Evolutionary conservation across 106 monocot genomes (phyloP).

Genomic region (Xerophyta viscosa): DNA sequence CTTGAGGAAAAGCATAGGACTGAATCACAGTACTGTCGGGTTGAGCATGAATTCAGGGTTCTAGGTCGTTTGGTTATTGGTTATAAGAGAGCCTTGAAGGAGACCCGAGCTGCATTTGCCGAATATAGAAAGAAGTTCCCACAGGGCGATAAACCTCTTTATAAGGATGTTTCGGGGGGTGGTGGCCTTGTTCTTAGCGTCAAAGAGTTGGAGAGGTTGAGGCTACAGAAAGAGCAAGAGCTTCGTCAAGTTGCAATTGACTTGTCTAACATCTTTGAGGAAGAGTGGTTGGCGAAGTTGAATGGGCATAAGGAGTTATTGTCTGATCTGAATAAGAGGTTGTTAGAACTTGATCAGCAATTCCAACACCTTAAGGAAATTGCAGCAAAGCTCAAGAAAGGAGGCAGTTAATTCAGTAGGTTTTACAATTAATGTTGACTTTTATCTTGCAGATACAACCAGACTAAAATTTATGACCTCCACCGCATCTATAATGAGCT

Average conservation of each 20-base stretch:
- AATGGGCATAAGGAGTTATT: conserved; percentile 16
- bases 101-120: conserved; percentile 43
- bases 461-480: not conserved
- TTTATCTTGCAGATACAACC: too few species aligned
- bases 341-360: conserved; percentile 19
- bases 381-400: conserved; percentile 15
- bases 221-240: conserved; percentile 38
- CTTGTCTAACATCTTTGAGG: conserved; percentile 31
- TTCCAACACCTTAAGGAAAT: too few species aligned
- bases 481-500: too few species aligned
- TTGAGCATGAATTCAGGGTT: conserved; percentile 64
- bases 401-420: conserved; percentile 1
- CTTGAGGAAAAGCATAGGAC: conserved; percentile 66
- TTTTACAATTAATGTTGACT: too few species aligned
- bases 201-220: conserved; percentile 54
- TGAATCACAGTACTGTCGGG: conserved; percentile 30
- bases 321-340: conserved; percentile 12
- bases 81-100: conserved; percentile 63
- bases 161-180: conserved; percentile 53
- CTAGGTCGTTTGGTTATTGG: conserved; percentile 53
- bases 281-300: conserved; percentile 45
- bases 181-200: conserved; percentile 58
- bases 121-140: conserved; percentile 63
- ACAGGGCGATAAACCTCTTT: conserved; percentile 47
- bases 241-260: conserved; percentile 13